Base-by-base conservation (phyloP, 179 eudicot species). In the Gypsophila paniculata region DNA sequence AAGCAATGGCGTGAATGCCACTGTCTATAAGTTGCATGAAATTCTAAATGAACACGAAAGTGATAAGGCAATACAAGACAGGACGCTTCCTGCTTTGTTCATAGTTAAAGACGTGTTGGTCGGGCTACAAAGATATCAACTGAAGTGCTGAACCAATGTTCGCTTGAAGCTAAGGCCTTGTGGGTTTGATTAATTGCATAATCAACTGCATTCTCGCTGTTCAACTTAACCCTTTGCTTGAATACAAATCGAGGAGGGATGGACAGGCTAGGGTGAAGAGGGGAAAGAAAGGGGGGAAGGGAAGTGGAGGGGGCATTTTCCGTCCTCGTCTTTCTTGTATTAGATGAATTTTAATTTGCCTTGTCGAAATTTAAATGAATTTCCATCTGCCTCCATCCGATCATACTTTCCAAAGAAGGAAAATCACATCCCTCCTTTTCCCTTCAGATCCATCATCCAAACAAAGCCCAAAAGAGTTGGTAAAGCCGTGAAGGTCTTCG, bases 81-180 rank as follows among this genome's bases (percentile, higher is more conserved):
- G 9, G 82, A 25, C 61, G 68, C 36, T 75, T 23, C 82, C 82
- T 61, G 74, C 76, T 13, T 48, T 79, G 23, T 79, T 75, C 72
- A 71, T 75, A 58, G 79, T 4, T 69, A 71, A 58, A 61, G 19
- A 60, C 64, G 58, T 61, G 61, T 79, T 53, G 82, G 76, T 15
- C 70, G 76, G 22, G 82, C 76, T 39, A 79, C 71, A 52, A 78
- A 79, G 46, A 49, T 71, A 75, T 79, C 44, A 75, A n/a, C n/a
- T n/a, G n/a, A n/a, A n/a, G n/a, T n/a, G 78, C 79, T 57, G 71
- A 32, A 25, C 79, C 76, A 51, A 48, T 79, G 55, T 72, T 46
- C 71, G 44, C 76, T 44, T 48, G 70, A 75, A 61, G 79, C 82
- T 14, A 69, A 73, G 25, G 82, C 82, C 59, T 59, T 79, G 5